Evolutionary conservation across 129 eudicot species (phyloP).

Genomic region (Rutidosis leptorrhynchoides): DNA sequence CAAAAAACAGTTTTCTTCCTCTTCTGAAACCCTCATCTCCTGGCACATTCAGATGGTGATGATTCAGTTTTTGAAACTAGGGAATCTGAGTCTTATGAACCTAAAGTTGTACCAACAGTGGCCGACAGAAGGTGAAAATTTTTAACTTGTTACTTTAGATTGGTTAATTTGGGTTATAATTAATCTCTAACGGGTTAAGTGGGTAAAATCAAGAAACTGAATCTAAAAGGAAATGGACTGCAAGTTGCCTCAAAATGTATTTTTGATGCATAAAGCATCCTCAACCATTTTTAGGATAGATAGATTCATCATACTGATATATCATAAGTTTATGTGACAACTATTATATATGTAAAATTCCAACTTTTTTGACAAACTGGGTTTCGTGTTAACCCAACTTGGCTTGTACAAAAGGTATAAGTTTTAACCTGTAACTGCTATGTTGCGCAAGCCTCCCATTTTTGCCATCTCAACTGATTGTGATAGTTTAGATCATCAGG

Average conservation of each 20-base stretch:
- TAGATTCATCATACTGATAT: neutral
- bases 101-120: slow-evolving; percentile 41
- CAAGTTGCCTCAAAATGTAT: neutral
- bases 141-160: neutral
- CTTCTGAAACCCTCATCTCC: slow-evolving; percentile 75
- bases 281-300: neutral
- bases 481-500: slow-evolving; percentile 6
- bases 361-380: neutral
- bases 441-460: neutral
- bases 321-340: neutral
- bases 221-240: neutral
- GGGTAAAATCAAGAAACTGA: neutral
- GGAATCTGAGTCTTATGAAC: slow-evolving; percentile 26
- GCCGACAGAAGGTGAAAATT: slow-evolving; percentile 54
- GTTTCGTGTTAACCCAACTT: neutral
- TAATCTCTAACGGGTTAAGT: neutral
- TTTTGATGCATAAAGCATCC: neutral
- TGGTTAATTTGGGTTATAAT: neutral
- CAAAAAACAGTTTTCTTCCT: slow-evolving; percentile 58
- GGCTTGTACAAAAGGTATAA: no score
- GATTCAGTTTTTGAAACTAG: slow-evolving; percentile 36
- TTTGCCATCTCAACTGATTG: neutral
- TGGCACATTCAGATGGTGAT: slow-evolving; percentile 63
- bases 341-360: neutral
- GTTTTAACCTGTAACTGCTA: neutral